These are phyloP conservation scores for Colletotrichum sp. DNA, from an alignment of 2,329 filamentous ascomycete genomes.

Conservation along the genomic window DNA sequence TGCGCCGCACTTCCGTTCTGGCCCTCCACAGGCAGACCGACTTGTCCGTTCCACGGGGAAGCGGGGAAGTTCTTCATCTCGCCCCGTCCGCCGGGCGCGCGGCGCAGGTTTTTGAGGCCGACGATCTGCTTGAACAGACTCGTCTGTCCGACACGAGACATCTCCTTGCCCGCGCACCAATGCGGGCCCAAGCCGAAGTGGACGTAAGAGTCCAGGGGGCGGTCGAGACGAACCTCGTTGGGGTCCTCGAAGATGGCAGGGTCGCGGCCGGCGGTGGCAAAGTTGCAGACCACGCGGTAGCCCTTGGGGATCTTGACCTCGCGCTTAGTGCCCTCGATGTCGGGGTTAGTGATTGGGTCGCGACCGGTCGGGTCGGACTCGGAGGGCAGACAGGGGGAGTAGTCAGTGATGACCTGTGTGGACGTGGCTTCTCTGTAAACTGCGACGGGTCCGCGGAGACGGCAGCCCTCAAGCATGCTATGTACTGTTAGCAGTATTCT, in stretches of 20 bases:
- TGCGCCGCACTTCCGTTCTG: constrained; percentile 1
- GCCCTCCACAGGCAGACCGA: constrained; percentile 5
- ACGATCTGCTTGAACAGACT: constrained; percentile 28
- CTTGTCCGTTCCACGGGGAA: constrained; percentile 24
- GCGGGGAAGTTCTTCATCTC: constrained; percentile 26
- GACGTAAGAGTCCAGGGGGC: constrained; percentile 55
- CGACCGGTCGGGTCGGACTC: constrained; percentile 21
- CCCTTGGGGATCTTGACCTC: constrained; percentile 33
- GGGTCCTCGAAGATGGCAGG: constrained; percentile 54
- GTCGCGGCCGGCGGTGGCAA: constrained; percentile 53
- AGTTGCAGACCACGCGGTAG: constrained; percentile 56
- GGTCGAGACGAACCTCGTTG: constrained; percentile 52
- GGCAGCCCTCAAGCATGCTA: constrained; percentile 59
- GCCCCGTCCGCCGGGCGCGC: constrained; percentile 26
- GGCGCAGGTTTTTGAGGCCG: constrained; percentile 26
- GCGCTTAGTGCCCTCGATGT: constrained; percentile 13
- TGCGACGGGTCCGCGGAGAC: constrained; percentile 58
- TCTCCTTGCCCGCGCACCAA: constrained; percentile 40
- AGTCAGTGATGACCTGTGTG: constrained; percentile 30
- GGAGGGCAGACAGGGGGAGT: constrained; percentile 24
- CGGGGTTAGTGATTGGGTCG: constrained; percentile 21
- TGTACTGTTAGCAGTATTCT: not conserved
- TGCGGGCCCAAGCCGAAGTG: constrained; percentile 58
- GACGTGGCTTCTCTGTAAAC: constrained; percentile 50
- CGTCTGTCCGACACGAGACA: constrained; percentile 31